Base-by-base conservation (phyloP, 163 green algal genomes). In the Chlamydomonas reinhardtii region DNA sequence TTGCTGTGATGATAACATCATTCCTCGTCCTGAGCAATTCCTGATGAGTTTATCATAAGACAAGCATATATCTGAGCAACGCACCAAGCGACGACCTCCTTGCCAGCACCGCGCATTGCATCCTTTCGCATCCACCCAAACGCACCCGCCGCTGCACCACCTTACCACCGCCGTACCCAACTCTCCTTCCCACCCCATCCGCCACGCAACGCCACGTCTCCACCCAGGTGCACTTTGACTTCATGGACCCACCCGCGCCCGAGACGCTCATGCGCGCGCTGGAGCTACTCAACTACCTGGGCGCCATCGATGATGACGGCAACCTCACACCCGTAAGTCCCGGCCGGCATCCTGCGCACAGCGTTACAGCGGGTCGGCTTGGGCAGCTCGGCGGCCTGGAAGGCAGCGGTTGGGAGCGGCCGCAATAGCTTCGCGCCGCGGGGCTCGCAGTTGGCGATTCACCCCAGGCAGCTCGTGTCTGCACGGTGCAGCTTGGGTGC, bases 211-310 rank as follows among this genome's bases (percentile, higher is more conserved):
- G 4, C 71, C 35, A 4, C 20, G 25, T 48, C 39, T 8, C 39
- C 39, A 8, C 62, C 66, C 91, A 98, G 96, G 96, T 99, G 34
- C 98, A 99, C 92, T 99, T 99, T 94, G 98, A 99, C 94, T 99
- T 99, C 94, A 99, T 99, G 98, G 98, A 99, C 91, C 98, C 98
- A 16, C 98, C 98, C 39, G 98, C 98, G 0, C 98, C 98, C n/a
- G 98, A 99, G 91, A 99, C 98, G 27, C 95, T 99, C 20, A 99
- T 99, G 98, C 92, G 98, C 16, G 98, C 98, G 20, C 93, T 99
- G 90, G 98, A 99, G 95, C 91, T 99, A 90, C 95, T 99, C 54
- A 99, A 99, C 94, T 99, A 99, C 94, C 93, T 99, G 75, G 98
- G 97, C 9, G 98, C 96, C 29, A 96, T 99, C 73, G 98, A 99